phyloP scores from a whole-genome alignment of 768 basidiomycete genomes.

The Mycena vulgaris region DNA sequence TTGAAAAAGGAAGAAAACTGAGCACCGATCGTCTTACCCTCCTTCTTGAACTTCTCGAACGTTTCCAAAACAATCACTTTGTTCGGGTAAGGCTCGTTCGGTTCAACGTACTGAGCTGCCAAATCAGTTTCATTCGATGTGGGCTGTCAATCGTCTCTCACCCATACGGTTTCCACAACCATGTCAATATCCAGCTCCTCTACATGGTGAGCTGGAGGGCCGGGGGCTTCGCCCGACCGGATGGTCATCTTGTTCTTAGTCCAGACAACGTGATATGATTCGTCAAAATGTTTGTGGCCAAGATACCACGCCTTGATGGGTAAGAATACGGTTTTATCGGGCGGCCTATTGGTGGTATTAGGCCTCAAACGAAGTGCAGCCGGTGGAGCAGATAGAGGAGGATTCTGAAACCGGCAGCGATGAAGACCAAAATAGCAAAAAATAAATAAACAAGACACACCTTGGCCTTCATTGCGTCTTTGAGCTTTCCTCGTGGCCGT shows the following conservation, averaged over 20 bases:
- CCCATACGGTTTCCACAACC: background rate
- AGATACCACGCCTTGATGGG: conserved; percentile 46
- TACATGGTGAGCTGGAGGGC: conserved; percentile 12
- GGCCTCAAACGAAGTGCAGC: background rate
- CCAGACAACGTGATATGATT: conserved; percentile 27
- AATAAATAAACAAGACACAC: background rate
- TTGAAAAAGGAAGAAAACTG: conserved; percentile 14
- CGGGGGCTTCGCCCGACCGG: conserved; percentile 13
- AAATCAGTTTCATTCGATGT: background rate
- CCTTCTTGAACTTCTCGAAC: background rate
- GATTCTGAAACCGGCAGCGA: conserved; percentile 1
- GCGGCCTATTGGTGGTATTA: background rate
- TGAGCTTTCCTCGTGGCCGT: background rate
- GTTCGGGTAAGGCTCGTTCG: background rate
- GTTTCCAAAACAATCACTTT: conserved; percentile 28
- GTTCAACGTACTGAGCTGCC: conserved; percentile 8
- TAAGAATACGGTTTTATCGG: conserved; percentile 18
- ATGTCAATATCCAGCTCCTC: conserved; percentile 25
- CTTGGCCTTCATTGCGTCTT: conserved; percentile 28
- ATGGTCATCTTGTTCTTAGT: conserved; percentile 16
- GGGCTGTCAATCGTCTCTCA: background rate
- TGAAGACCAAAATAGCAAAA: background rate
- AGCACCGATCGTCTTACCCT: conserved; percentile 12
- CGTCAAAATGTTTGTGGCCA: conserved; percentile 38
- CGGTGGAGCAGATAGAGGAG: background rate